Base-by-base conservation (phyloP, 2,329 filamentous ascomycete species). In the Epichloe brachyelytri region DNA sequence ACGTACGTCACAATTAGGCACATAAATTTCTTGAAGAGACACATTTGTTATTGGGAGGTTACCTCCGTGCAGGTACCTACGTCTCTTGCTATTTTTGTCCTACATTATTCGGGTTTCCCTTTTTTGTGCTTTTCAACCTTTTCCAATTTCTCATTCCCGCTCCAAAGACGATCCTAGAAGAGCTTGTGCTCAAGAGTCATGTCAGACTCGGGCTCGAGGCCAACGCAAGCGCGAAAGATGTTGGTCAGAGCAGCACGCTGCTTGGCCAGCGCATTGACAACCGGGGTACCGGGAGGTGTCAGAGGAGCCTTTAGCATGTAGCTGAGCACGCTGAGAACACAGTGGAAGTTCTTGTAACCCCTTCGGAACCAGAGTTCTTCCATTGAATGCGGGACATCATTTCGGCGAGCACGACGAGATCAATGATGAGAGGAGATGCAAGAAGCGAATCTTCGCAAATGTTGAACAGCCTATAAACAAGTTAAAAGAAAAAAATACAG, bases 181-280 rank as follows among this genome's bases (percentile, higher is more conserved):
- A 97, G 80, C 82, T 97, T 98, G 77, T 97, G 91, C 79, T 98
- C 93, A 49, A 97, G 80, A 40, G 90, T 96, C 93, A 98, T 98
- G 68, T 98, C 93, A 52, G 85, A 93, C 79, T 98, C 93, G 15
- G 93, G 93, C 78, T 96, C 88, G 54, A 98, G 80, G 58, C 93
- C 93, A 62, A 98, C 85, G 64, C 91, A 97, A 58, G 93, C 93
- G 64, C 91, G 89, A 83, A 98, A 95, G 72, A 98, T 96, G 77
- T 98, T 98, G 70, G 87, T 93, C 68, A 98, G 71, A 43, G 90
- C 90, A 58, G 82, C 85, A 59, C 93, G 88, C 78, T 98, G 93
- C 80, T 98, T 98, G 64, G 85, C 88, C 58, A 98, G 79, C 53
- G 93, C 81, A 65, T 98, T 98, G 73, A 98, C 80, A 54, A 98